phyloP scores from a whole-genome alignment of 352 stramenopile genomes.

The Globisporangium apiculatum region DNA sequence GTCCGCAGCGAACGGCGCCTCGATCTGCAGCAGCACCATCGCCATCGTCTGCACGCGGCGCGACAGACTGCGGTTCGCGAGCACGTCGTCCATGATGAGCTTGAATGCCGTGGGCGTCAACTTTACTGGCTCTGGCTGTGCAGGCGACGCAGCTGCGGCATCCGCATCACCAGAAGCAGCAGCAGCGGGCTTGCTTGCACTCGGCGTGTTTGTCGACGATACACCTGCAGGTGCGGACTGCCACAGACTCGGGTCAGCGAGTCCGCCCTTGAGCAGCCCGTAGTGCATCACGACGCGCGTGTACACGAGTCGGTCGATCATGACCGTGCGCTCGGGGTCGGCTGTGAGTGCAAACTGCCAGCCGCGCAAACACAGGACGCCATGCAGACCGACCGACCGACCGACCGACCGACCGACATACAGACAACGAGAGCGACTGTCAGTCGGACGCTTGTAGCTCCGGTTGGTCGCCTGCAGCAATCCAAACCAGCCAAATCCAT shows the following conservation, averaged over 20 bases:
- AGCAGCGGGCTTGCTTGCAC: background rate
- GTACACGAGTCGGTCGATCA: constrained; percentile 56
- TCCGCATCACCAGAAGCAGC: too few species aligned
- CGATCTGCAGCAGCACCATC: constrained; percentile 45
- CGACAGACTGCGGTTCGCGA: constrained; percentile 44
- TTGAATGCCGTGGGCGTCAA: constrained; percentile 30
- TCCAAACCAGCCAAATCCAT: too few species aligned
- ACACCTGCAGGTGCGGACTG: constrained; percentile 24
- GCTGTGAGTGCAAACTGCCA: constrained; percentile 28
- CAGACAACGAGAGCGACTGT: too few species aligned
- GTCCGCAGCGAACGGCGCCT: constrained; percentile 25
- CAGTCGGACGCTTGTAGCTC: too few species aligned
- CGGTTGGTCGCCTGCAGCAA: too few species aligned
- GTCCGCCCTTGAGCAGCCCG: constrained; percentile 37
- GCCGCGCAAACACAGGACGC: too few species aligned
- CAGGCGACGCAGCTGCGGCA: too few species aligned
- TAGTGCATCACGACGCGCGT: constrained; percentile 34
- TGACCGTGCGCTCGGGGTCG: constrained; percentile 15
- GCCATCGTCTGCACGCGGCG: constrained; percentile 53
- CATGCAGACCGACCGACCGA: too few species aligned
- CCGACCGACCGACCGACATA: too few species aligned
- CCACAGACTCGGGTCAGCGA: constrained; percentile 42
- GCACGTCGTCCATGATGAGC: constrained; percentile 33
- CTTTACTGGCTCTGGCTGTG: background rate
- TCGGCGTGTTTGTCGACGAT: constrained; percentile 1